Base-by-base conservation (phyloP, 208 protist genomes). In the Trypanosoma brucei region DNA sequence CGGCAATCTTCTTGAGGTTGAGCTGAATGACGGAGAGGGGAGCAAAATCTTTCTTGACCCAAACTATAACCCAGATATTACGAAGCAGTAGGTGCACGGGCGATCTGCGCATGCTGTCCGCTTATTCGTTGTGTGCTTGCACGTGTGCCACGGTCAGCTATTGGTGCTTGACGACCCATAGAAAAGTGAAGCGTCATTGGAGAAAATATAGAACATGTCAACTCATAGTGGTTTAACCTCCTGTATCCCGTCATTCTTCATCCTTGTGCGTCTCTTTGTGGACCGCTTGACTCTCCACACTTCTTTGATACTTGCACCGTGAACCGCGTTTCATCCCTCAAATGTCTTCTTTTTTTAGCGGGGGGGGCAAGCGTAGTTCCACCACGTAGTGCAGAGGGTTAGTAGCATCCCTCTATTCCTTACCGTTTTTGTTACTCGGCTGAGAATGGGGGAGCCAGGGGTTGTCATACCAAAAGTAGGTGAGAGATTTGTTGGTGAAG, bases 1-100 rank as follows among this genome's bases (percentile, higher is more conserved):
- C 38, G 89, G 89, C 8, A 95, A 86, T 67, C 66, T 95, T 60
- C 65, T 95, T 13, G 86, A 95, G 68, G 86, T 95, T 56, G 78
- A 86, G 58, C 55, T 91, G 72, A 50, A 55, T 4, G 84, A 89
- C 42, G 86, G 83, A 4, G 84, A 88, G 14, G 64, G 62, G 8
- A 67, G 70, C 33, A 65, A 79, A 44, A 70, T 95, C n/a, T 95
- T 84, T 48, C 66, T 95, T 44, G 89, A 95, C 50, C 89, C 86
- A 38, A 95, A 95, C 76, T 95, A 81, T 77, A 88, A 85, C 56
- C 84, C 89, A 3, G 89, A 92, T 52, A 56, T 76, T 34, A 76
- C 77, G 11, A 58, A 71, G 59, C 66, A 65, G 57, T 81, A 64
- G 62, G 1, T 34, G 65, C 70, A 38, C 7, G 14, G 30, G 22